Percentiles rank a stretch among this genome's conserved stretches.
These are phyloP conservation scores for Neurospora terricola DNA, from an alignment of 495 filamentous ascomycete genomes.

Conservation along the genomic window DNA sequence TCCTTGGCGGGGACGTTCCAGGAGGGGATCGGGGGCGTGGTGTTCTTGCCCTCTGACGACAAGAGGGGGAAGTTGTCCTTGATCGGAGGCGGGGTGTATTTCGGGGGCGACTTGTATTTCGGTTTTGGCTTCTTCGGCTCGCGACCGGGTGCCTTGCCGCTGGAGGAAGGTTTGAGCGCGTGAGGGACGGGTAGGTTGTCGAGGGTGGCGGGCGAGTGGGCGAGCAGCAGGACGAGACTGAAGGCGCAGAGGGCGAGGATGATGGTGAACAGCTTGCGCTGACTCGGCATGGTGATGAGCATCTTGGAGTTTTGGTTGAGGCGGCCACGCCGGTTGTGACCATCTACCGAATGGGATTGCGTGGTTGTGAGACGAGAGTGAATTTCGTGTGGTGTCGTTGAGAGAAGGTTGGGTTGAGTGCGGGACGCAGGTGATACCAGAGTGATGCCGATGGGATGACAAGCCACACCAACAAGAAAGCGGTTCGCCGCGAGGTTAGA, in stretches of 20 bases:
- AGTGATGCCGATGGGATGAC: not conserved
- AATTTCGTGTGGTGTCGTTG: not conserved
- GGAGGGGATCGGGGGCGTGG: slow-evolving; percentile 32
- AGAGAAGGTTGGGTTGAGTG: not conserved
- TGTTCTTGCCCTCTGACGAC: slow-evolving; percentile 13
- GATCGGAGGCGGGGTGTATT: slow-evolving; percentile 25
- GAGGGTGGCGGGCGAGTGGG: not conserved
- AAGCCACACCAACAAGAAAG: not conserved
- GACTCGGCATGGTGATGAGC: slow-evolving; percentile 3
- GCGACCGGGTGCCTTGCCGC: not conserved
- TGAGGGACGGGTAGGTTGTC: not conserved
- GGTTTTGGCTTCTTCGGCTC: slow-evolving; percentile 2
- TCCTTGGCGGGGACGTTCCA: slow-evolving; percentile 30
- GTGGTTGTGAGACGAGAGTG: not conserved
- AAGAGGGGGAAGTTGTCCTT: slow-evolving; percentile 30
- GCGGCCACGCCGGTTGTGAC: not conserved
- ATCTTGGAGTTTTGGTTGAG: not conserved
- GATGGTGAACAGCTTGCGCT: not conserved
- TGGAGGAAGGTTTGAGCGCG: not conserved
- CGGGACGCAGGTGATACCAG: not conserved
- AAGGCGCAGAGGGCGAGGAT: not conserved
- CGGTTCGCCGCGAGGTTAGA: not conserved
- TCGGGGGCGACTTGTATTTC: slow-evolving; percentile 26
- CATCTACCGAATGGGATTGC: not conserved
- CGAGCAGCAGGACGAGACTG: not conserved